These are phyloP conservation scores for Borealophlyctis nickersoniae DNA, from an alignment of 192 early-diverging fungal species.

Conservation along the genomic window DNA sequence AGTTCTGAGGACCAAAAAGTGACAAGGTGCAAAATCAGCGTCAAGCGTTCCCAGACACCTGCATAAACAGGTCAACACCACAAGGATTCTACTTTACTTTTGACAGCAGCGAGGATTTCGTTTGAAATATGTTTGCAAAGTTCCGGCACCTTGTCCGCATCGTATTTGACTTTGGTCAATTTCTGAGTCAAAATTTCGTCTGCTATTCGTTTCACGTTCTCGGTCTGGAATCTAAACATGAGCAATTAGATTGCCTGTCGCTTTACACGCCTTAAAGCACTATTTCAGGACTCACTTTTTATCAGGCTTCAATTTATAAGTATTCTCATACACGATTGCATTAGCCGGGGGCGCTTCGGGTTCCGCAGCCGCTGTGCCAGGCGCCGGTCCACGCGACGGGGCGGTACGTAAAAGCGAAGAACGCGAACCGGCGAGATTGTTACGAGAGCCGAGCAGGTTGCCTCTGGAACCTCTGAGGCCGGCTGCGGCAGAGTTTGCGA, in stretches of 20 bases:
- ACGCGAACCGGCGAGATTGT: not conserved
- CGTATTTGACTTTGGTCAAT: constrained; percentile 53
- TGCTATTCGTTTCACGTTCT: constrained; percentile 27
- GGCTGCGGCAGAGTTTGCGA: not conserved
- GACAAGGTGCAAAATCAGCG: too few relatives aligned
- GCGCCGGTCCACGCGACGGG: not conserved
- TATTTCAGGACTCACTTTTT: constrained; percentile 40
- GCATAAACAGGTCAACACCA: not conserved
- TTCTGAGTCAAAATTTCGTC: constrained; percentile 42
- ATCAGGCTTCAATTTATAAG: constrained; percentile 53
- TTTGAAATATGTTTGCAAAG: constrained; percentile 46
- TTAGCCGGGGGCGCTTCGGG: constrained; percentile 35
- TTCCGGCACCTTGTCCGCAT: constrained; percentile 44
- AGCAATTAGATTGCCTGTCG: not conserved
- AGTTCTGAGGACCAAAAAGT: constrained; percentile 37
- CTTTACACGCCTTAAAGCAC: not conserved
- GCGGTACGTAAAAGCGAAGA: not conserved
- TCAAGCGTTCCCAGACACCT: too few relatives aligned
- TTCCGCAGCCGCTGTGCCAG: not conserved
- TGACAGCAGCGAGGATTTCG: constrained; percentile 52
- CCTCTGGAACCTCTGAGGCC: constrained; percentile 12
- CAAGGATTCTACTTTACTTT: constrained; percentile 37
- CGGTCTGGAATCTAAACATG: constrained; percentile 38
- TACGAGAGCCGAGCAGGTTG: constrained; percentile 12
- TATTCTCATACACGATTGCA: constrained; percentile 57